Percentiles rank a stretch among this genome's conserved stretches.
Evolutionary conservation across 768 basidiomycete genomes (phyloP).

Genomic region (Steccherinum ochraceum): DNA sequence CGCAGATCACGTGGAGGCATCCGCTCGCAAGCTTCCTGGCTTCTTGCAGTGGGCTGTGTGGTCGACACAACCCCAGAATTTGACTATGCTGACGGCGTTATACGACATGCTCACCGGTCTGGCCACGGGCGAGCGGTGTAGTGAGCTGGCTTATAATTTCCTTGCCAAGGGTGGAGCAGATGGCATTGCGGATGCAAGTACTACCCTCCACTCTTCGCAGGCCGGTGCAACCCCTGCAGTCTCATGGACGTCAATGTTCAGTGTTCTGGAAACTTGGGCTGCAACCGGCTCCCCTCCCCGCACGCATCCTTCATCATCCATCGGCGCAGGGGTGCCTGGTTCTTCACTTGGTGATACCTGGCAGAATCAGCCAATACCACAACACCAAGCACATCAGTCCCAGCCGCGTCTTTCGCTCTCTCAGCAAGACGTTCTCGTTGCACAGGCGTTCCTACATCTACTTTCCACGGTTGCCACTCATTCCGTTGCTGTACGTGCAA

Average conservation of each 20-base stretch:
- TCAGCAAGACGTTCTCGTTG: conserved; percentile 71
- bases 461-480: conserved; percentile 67
- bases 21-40: conserved; percentile 54
- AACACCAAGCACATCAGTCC: conserved; percentile 35
- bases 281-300: conserved; percentile 43
- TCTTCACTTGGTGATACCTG: conserved; percentile 20
- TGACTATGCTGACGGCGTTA: conserved; percentile 68
- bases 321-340: conserved; percentile 9
- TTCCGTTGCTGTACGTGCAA: conserved; percentile 73
- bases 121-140: conserved; percentile 78
- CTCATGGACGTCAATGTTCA: conserved; percentile 77
- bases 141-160: conserved; percentile 85
- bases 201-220: conserved; percentile 36
- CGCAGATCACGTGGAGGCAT: conserved; percentile 55
- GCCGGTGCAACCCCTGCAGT: conserved; percentile 50
- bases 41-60: conserved; percentile 90
- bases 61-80: conserved; percentile 72
- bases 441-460: conserved; percentile 75
- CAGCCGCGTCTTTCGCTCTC: conserved; percentile 40
- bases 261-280: conserved; percentile 70
- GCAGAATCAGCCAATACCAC: conserved; percentile 26
- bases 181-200: conserved; percentile 52
- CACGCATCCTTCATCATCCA: conserved; percentile 30
- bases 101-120: conserved; percentile 89
- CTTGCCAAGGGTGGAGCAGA: conserved; percentile 73